Base-by-base conservation (phyloP, 108 stramenopile genomes). In the Parietichytrium sp. region DNA sequence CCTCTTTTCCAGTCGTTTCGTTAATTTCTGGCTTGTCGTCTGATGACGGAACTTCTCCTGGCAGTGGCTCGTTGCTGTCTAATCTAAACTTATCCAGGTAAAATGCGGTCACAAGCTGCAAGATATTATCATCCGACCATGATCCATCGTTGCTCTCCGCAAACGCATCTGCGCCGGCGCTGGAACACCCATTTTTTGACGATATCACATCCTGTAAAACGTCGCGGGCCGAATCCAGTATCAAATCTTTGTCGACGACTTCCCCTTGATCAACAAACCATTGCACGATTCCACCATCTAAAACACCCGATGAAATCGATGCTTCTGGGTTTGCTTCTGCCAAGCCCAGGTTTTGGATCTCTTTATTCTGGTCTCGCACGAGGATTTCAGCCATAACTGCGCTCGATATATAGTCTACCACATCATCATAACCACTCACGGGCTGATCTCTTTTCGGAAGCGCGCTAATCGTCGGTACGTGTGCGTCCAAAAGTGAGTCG, bases 251-350 rank as follows among this genome's bases (percentile, higher is more conserved):
- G 2, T 72, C 61, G 6, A 72, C 42, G 10, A n/a, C 16, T 20
- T 72, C 61, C 6, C 20, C 61, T 6, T 25, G 61, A 20, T 72
- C 61, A 16, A 72, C 45, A 2, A 72, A 72, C 61, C 61, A 72
- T 25, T 72, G 61, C 10, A 72, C 61, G 1, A 72, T 2, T 23
- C 61, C 61, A 18, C 61, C 61, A 6, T 23, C 33, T 3, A 16
- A n/a, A n/a, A 54, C 12, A 26, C 25, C 12, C 26, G 54, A 16
- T 50, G 49, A 50, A 50, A 18, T 50, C 18, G 18, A 16, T 16
- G 49, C 49, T 50, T 50, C 18, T 18, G 16, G 49, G n/a, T 16
- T 50, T 50, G 49, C n/a, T 16, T 16, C 49, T 16, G 18, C n/a
- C n/a, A 50, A 16, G n/a, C n/a, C 49, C n/a, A n/a, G n/a, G n/a